Evolutionary conservation across 768 basidiomycete species (phyloP), one percentile per base, ranked within the genome.

Genomic region (Psilocybe subaeruginosa): DNA sequence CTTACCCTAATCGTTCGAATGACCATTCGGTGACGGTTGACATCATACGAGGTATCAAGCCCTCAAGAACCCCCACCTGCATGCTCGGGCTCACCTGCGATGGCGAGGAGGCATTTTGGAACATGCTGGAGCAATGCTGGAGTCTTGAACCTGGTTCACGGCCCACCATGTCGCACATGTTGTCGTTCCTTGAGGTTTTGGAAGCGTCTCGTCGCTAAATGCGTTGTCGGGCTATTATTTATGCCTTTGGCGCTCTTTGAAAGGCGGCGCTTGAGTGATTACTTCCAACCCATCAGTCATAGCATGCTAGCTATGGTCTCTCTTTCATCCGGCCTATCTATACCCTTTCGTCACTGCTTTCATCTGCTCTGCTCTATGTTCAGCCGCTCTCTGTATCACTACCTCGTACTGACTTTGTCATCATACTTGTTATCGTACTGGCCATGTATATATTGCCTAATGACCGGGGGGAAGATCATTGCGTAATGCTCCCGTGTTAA

Each of bases 11-110:
- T 58, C 78, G 85, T 14, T 76, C 72, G 45, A 86, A 85, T 52
- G 85, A 87, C 59, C 79, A 82, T 41, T 79, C 84, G 37, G 84
- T 87, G 53, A 82, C 78, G 12, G 73, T 85, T 4, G 85, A 86
- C 51, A 82, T 87, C 39, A 60, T 86, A 33, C 76, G 83, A 5
- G 83, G 84, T 1, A 75, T 83, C 17, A 77, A 76, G 48, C 85
- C 85, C 0, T 77, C 77, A 12, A 71, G 76, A 29, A 77, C 75
- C 2, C 65, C 64, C 17, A 69, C 64, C 16, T 70, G 70, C 56
- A 64, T 72, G 12, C 67, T 76, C n/a, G 66, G 68, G 9, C 62
- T 73, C 35, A 53, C 61, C 37, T 19, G 50, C 17, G 66, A 72
- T 17, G 70, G 76, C 7, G 71, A 74, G 47, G 72, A 74, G 3